Conservation (phyloP, 768 basidiomycete genomes). For the Hypholoma sublateritium region DNA sequence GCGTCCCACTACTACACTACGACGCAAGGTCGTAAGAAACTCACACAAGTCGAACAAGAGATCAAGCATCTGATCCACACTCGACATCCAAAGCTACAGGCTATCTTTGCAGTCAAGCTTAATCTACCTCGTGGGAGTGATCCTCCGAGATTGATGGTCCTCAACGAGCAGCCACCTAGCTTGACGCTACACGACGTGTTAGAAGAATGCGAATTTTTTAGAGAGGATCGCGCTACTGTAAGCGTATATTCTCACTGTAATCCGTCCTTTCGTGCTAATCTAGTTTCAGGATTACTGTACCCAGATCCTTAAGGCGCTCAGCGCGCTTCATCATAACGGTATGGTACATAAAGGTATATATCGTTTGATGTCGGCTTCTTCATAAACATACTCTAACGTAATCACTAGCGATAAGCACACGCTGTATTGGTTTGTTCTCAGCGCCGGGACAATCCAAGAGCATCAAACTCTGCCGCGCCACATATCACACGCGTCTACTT, state of each 20-base stretch:
- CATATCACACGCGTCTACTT: constrained; percentile 68
- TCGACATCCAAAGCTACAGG: constrained; percentile 65
- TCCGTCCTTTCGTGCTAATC: neutral
- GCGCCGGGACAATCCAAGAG: constrained; percentile 54
- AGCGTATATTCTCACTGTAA: constrained; percentile 24
- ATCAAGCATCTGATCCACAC: constrained; percentile 59
- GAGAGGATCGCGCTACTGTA: constrained; percentile 70
- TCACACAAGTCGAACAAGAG: constrained; percentile 64
- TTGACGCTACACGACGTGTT: constrained; percentile 71
- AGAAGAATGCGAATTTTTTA: constrained; percentile 74
- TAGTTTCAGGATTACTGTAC: constrained; percentile 63
- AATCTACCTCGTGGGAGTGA: constrained; percentile 47
- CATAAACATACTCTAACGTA: neutral
- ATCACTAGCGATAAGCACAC: constrained; percentile 51
- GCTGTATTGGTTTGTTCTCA: constrained; percentile 60
- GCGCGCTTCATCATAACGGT: constrained; percentile 61
- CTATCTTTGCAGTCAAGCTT: constrained; percentile 67
- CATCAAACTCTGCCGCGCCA: constrained; percentile 74
- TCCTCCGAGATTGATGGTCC: constrained; percentile 57
- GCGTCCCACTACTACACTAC: constrained; percentile 67
- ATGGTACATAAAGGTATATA: constrained; percentile 68
- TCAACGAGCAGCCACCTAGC: constrained; percentile 71
- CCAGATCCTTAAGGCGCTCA: constrained; percentile 71
- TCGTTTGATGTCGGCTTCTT: neutral
- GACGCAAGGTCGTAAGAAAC: constrained; percentile 70